Evolutionary conservation across 2,329 filamentous ascomycete genomes (phyloP), one percentile per base, ranked within the genome.

Genomic region (Trichoderma atroviride): DNA sequence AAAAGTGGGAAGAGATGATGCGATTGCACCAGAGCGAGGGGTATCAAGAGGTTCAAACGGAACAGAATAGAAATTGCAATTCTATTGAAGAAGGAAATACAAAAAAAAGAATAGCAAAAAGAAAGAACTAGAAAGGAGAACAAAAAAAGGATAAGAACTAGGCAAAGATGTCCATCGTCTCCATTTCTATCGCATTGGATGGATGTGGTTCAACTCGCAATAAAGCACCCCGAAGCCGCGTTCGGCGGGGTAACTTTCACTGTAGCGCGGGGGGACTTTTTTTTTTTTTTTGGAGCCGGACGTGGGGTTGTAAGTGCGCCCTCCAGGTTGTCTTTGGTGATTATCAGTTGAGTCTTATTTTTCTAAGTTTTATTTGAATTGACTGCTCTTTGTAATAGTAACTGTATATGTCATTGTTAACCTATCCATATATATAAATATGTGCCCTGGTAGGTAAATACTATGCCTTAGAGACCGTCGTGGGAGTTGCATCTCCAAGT

Each of bases 171-270:
- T 24, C 47, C 47, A 13, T 24, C 47, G 47, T 24, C 47, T 22
- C 47, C 19, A 50, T 50, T 11, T 43, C 40, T n/a, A n/a, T 43
- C 16, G 40, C 37, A 43, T 19, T 1, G 14, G 33, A 33, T 37
- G 16, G 37, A 43, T n/a, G n/a, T 50, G 43, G 43, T 50, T 50
- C 27, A 7, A 7, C 43, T 50, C n/a, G 11, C n/a, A 22, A 11
- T 11, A 50, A 50, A 50, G 9, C 43, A n/a, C 47, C 19, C n/a
- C 9, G 47, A 57, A 52, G 47, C n/a, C 65, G 58, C 40, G 16
- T 50, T 71, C 67, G 69, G 69, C 61, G 69, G 69, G 67, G 69
- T 58, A 66, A 59, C 40, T 35, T 9, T 52, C 24, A 35, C 56
- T 60, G 27, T 57, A 65, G 53, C 62, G 62, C 53, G 62, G 62